Evolutionary conservation across 1,284 basidiomycete genomes (phyloP).

Genomic region (Boletus holoroseus): DNA sequence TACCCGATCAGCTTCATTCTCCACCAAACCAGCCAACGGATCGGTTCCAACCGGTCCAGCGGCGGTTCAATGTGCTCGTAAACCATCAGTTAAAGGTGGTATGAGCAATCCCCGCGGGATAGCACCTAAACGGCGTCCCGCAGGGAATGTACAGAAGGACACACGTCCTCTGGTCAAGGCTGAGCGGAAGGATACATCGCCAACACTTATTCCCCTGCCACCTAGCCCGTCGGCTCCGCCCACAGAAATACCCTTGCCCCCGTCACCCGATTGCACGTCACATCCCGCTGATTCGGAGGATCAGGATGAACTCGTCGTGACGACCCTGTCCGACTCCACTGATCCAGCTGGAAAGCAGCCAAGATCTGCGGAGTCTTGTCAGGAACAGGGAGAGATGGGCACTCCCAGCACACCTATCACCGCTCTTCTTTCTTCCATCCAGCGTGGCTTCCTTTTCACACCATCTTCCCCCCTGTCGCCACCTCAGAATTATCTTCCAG

Average conservation of each 20-base stretch:
- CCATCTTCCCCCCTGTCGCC: constrained; percentile 57
- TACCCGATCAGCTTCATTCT: constrained; percentile 5
- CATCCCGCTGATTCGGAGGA: not conserved
- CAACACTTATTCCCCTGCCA: constrained; percentile 31
- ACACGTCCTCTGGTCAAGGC: constrained; percentile 16
- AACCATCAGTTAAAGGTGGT: constrained; percentile 13
- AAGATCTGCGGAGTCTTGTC: constrained; percentile 1
- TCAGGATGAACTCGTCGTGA: constrained; percentile 3
- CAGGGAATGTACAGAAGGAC: constrained; percentile 7
- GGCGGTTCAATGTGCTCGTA: constrained; percentile 12
- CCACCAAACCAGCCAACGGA: constrained; percentile 11
- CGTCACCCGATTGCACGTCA: constrained; percentile 22
- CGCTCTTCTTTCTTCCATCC: constrained; percentile 58
- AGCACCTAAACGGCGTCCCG: constrained; percentile 10
- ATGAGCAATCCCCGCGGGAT: not conserved
- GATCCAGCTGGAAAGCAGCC: not conserved
- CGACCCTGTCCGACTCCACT: not conserved
- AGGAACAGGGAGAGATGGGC: constrained; percentile 1
- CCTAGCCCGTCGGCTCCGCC: constrained; percentile 25
- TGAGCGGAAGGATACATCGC: constrained; percentile 16
- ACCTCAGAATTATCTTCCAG: constrained; percentile 43
- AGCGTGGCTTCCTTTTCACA: constrained; percentile 62
- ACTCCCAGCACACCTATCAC: constrained; percentile 60
- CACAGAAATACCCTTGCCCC: constrained; percentile 25
- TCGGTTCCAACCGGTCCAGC: not conserved